Percentiles rank a stretch among this genome's conserved stretches.
phyloP scores from a whole-genome alignment of 2,329 filamentous ascomycete species.

The Aspergillus vadensis region DNA sequence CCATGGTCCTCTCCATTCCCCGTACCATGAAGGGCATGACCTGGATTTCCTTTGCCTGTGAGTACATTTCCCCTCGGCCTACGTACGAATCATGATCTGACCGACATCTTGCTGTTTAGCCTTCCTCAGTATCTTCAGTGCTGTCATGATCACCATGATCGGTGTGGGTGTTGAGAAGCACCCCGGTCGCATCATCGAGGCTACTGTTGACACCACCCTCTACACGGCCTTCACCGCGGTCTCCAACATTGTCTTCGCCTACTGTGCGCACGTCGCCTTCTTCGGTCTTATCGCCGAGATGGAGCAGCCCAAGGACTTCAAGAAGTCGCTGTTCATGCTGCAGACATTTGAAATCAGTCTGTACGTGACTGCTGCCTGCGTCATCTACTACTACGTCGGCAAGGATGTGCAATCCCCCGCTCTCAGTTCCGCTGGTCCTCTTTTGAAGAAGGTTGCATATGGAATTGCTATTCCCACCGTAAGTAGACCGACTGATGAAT shows the following conservation, averaged over 20 bases:
- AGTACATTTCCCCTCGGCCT: slow-evolving; percentile 4
- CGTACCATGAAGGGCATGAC: slow-evolving; percentile 64
- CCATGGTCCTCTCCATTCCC: slow-evolving; percentile 61
- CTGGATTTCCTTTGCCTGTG: slow-evolving; percentile 61
- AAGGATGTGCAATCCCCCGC: slow-evolving; percentile 64
- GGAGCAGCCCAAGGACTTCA: slow-evolving; percentile 59
- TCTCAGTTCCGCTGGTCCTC: slow-evolving; percentile 59
- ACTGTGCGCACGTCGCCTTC: slow-evolving; percentile 60
- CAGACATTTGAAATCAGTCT: slow-evolving; percentile 60
- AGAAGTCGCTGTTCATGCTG: slow-evolving; percentile 62
- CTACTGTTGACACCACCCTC: slow-evolving; percentile 49
- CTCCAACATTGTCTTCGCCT: slow-evolving; percentile 12
- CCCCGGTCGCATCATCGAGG: slow-evolving; percentile 37
- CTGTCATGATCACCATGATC: slow-evolving; percentile 69
- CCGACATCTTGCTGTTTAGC: slow-evolving; percentile 36
- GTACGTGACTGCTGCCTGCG: slow-evolving; percentile 65
- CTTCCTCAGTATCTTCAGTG: slow-evolving; percentile 64
- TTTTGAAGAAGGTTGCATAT: slow-evolving; percentile 64
- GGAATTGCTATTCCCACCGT: slow-evolving; percentile 66
- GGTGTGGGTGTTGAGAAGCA: slow-evolving; percentile 59
- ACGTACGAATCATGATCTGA: background rate
- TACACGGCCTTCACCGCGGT: slow-evolving; percentile 55
- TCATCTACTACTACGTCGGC: slow-evolving; percentile 69
- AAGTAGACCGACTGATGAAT: background rate
- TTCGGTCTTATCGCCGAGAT: slow-evolving; percentile 67